Base-by-base conservation (phyloP, 2,329 filamentous ascomycete species). In the Ampelomyces quisqualis region DNA sequence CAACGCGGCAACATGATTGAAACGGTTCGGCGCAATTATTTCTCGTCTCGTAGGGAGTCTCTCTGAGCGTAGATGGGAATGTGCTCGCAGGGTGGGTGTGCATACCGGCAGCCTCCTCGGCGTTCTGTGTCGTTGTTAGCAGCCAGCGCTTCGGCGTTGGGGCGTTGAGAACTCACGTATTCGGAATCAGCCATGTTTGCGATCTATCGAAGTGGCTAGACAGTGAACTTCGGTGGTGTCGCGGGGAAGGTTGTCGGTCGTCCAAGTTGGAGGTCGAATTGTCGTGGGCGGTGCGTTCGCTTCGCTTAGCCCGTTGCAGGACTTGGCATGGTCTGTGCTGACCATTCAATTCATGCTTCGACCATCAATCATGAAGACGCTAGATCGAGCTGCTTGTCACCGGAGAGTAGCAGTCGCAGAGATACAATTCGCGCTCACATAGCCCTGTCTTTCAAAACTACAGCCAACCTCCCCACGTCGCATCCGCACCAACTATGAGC, bases 61-160 rank as follows among this genome's bases (percentile, higher is more conserved):
- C 18, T 18, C 21, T 39, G 9, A 31, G 20, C 26, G 8, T 37
- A 29, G 29, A 27, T 30, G 33, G 28, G 15, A 40, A 30, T 39
- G 33, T 35, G 49, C 37, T 47, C 44, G 30, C 45, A 40, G 21
- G 34, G 34, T 13, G 37, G 47, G 38, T 24, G 40, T 58, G 51
- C 79, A 69, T 82, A 83, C 78, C 79, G 74, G 90, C 91, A 78
- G 91, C 91, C 83, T 93, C 88, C 81, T 94, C 90, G 75, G 90
- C 85, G 81, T 96, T 91, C 90, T 95, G 69, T 47, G 15, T 38
- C 29, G 34, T 17, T 37, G 48, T 61, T 47, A 58, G 58, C 43
- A 57, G 34, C 38, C 14, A 31, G 33, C 42, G 41, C 67, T 35
- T 18, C 27, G 15, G 5, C 23, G 18, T 8, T 29, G 15, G 14